These are phyloP conservation scores for Aquilaria yunnanensis DNA, from an alignment of 345 rosid genomes.

Conservation along the genomic window DNA sequence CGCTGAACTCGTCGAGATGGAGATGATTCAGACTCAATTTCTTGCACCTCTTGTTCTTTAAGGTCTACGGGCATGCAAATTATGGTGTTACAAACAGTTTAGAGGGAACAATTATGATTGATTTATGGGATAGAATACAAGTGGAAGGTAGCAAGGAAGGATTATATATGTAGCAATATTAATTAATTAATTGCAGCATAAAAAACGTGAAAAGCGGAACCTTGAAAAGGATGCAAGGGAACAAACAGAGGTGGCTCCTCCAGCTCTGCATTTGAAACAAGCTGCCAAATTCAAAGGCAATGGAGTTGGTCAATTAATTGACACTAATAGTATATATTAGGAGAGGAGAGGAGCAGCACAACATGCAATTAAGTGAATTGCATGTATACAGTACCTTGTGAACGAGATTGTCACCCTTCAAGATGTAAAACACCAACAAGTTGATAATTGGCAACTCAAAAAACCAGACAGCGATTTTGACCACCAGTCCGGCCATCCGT, in stretches of 20 bases:
- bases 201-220: slow-evolving; percentile 7
- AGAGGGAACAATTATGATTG: background rate
- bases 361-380: no score
- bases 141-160: background rate
- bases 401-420: slow-evolving; percentile 46
- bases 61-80: slow-evolving; percentile 18
- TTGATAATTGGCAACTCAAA: slow-evolving; percentile 39
- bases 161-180: background rate
- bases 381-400: slow-evolving; percentile 30
- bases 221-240: slow-evolving; percentile 45
- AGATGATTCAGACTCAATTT: slow-evolving; percentile 20
- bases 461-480: slow-evolving; percentile 46
- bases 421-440: slow-evolving; percentile 22
- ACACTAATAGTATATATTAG: no score
- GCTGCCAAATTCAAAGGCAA: slow-evolving; percentile 6
- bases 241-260: slow-evolving; percentile 42
- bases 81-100: no score
- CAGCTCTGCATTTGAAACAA: slow-evolving; percentile 35
- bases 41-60: slow-evolving; percentile 29
- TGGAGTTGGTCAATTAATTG: no score
- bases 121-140: no score
- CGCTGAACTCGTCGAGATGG: slow-evolving; percentile 29
- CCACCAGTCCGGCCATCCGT: slow-evolving; percentile 52
- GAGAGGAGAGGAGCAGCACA: background rate
- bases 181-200: background rate